phyloP scores from a whole-genome alignment of 805 yeast genomes.

The Yamadazyma laniorum region DNA sequence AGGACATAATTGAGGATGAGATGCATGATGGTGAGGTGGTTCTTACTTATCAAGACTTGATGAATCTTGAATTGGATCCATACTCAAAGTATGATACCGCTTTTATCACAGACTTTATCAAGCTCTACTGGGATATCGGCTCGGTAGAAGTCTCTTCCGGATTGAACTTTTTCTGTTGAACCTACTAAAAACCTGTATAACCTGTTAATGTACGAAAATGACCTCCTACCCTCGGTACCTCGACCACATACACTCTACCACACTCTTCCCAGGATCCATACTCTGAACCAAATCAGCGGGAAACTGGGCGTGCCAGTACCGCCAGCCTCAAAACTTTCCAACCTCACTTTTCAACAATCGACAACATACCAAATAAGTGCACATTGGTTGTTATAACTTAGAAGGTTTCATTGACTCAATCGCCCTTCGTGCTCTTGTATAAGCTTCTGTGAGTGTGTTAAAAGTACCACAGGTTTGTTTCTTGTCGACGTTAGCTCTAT shows the following conservation, averaged over 20 bases:
- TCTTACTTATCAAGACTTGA: conserved; percentile 40
- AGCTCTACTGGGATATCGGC: conserved; percentile 25
- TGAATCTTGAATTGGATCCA: conserved; percentile 44
- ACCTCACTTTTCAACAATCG: conserved; percentile 9
- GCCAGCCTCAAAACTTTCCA: conserved; percentile 5
- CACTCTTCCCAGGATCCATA: no score
- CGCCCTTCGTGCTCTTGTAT: no score
- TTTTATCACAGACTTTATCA: conserved; percentile 35
- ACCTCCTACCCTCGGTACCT: no score
- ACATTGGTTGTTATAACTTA: not conserved
- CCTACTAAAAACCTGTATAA: no score
- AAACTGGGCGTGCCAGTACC: conserved; percentile 3
- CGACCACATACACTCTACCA: no score
- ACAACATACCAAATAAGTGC: conserved; percentile 7
- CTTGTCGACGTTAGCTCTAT: no score
- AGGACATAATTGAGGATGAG: conserved; percentile 35
- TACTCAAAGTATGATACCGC: conserved; percentile 36
- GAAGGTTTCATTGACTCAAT: not conserved
- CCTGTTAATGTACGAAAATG: not conserved
- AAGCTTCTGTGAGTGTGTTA: no score
- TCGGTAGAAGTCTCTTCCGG: conserved; percentile 14
- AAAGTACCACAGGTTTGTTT: no score
- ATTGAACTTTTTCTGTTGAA: conserved; percentile 13
- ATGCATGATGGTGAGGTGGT: conserved; percentile 19
- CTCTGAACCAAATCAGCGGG: no score